Percentiles rank a stretch among this genome's conserved stretches.
Conservation (phyloP, 805 yeast species). For the Clavispora asparagi region DNA sequence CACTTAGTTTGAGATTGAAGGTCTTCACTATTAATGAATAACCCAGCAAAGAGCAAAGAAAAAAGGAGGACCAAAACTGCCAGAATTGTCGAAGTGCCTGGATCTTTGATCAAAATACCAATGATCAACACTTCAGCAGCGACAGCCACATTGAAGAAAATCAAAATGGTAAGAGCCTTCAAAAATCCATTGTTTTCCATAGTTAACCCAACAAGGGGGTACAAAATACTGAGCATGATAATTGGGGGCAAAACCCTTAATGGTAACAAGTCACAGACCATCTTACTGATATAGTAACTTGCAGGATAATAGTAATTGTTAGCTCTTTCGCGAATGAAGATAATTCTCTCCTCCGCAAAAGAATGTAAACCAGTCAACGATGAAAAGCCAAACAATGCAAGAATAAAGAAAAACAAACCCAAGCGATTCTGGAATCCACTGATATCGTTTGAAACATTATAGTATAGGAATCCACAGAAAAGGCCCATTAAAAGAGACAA, state of each 20-base stretch:
- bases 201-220: constrained; percentile 86
- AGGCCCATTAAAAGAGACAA: constrained; percentile 72
- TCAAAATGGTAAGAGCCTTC: constrained; percentile 62
- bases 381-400: constrained; percentile 91
- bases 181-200: constrained; percentile 70
- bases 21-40: constrained; percentile 79
- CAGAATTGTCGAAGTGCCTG: constrained; percentile 86
- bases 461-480: constrained; percentile 83
- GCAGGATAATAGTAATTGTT: constrained; percentile 89
- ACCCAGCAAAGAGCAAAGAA: constrained; percentile 87
- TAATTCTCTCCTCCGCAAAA: constrained; percentile 81
- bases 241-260: constrained; percentile 90
- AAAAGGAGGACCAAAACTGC: constrained; percentile 82
- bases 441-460: constrained; percentile 78
- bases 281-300: constrained; percentile 80
- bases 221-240: constrained; percentile 69
- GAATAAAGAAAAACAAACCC: constrained; percentile 85
- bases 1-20: constrained; percentile 52
- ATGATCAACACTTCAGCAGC: constrained; percentile 80
- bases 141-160: constrained; percentile 81
- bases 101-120: constrained; percentile 82
- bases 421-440: constrained; percentile 95
- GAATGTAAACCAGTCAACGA: constrained; percentile 88
- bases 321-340: constrained; percentile 88
- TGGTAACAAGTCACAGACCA: constrained; percentile 89